Evolutionary conservation across 2,329 filamentous ascomycete genomes (phyloP).

Genomic region (Fusarium sp.): DNA sequence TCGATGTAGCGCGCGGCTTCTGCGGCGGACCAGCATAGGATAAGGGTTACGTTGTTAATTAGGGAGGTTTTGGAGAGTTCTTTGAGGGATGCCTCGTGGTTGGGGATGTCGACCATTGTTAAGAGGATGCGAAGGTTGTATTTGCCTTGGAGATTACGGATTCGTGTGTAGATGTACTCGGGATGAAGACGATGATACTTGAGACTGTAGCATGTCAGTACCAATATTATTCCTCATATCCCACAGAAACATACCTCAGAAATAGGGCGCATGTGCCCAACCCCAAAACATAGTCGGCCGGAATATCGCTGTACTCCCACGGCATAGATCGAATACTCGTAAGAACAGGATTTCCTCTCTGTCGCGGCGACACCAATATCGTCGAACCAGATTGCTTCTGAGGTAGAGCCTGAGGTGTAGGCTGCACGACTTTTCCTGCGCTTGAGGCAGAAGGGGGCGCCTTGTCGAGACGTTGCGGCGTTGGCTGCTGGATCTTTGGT

Average conservation of each 20-base stretch:
- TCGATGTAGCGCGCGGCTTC: slow-evolving; percentile 96
- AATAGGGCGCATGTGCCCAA: slow-evolving; percentile 91
- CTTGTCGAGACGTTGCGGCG: slow-evolving; percentile 67
- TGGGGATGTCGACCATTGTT: slow-evolving; percentile 93
- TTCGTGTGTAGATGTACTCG: slow-evolving; percentile 96
- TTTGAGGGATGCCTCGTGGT: slow-evolving; percentile 89
- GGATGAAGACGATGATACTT: slow-evolving; percentile 98
- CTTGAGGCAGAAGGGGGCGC: slow-evolving; percentile 56
- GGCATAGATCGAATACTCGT: slow-evolving; percentile 82
- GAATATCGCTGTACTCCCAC: slow-evolving; percentile 98
- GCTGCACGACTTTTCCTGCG: slow-evolving; percentile 77
- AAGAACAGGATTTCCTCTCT: slow-evolving; percentile 95
- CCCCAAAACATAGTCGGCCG: slow-evolving; percentile 91
- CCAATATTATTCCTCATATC: fast-evolving
- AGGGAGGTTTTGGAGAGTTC: slow-evolving; percentile 93
- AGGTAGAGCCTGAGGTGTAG: slow-evolving; percentile 86
- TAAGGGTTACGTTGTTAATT: slow-evolving; percentile 90
- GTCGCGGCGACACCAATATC: slow-evolving; percentile 89
- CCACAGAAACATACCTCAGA: slow-evolving; percentile 62
- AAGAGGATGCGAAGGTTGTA: slow-evolving; percentile 89
- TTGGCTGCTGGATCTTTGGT: slow-evolving; percentile 59
- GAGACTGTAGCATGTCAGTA: slow-evolving; percentile 61
- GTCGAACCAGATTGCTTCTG: slow-evolving; percentile 73
- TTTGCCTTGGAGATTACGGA: slow-evolving; percentile 83
- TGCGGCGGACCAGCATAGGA: slow-evolving; percentile 93